Percentiles rank a stretch among this genome's conserved stretches.
Conservation (phyloP, 345 rosid genomes). For the Eucalyptus victrix region DNA sequence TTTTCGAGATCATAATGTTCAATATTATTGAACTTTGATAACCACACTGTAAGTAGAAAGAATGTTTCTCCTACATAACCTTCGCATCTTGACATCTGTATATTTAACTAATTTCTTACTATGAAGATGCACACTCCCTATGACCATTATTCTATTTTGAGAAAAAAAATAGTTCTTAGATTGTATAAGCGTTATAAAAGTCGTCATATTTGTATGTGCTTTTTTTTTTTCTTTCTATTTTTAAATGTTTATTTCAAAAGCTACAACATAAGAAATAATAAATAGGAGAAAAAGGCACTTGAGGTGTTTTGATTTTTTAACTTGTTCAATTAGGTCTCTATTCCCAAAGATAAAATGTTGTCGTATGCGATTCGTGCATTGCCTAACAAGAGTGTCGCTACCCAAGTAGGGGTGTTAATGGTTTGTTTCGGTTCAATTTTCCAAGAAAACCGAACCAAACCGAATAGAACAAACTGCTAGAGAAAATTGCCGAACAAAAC, state of each 20-base stretch:
- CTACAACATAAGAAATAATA: neutral
- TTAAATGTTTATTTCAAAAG: neutral
- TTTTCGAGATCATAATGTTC: neutral
- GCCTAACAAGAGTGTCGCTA: too few relatives aligned
- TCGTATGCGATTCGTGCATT: accelerated
- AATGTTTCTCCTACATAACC: neutral
- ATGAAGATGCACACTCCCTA: neutral
- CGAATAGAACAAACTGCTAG: too few relatives aligned
- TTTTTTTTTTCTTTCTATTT: neutral
- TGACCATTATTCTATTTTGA: neutral
- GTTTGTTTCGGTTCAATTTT: too few relatives aligned
- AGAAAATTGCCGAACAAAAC: too few relatives aligned
- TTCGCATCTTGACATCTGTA: neutral
- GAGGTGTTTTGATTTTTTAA: neutral
- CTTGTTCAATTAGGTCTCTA: neutral
- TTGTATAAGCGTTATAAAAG: neutral
- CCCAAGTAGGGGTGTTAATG: too few relatives aligned
- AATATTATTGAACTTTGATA: neutral
- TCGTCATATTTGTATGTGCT: neutral
- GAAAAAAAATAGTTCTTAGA: neutral
- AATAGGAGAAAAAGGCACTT: neutral
- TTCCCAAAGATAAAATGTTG: neutral
- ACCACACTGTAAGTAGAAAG: neutral
- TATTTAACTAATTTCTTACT: neutral
- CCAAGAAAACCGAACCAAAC: too few relatives aligned